phyloP scores from a whole-genome alignment of 306 rosid genomes.

The Potentilla sterilis region DNA sequence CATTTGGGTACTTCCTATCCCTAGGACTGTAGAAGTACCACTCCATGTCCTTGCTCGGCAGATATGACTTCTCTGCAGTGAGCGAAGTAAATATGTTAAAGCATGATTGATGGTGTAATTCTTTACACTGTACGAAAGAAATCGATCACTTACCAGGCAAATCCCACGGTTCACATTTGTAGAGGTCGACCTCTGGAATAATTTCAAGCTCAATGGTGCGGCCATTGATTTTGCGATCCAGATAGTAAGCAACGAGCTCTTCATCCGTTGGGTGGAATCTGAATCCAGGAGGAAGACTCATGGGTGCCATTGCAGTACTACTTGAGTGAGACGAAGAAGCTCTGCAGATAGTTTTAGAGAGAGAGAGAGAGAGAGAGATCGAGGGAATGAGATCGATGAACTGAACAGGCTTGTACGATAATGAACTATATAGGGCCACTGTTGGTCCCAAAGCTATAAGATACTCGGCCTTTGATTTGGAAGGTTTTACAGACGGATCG shows the following conservation, averaged over 20 bases:
- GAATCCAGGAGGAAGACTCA: conserved; percentile 97
- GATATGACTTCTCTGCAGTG: conserved; percentile 62
- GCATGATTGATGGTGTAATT: not conserved
- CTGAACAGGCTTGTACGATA: conserved; percentile 40
- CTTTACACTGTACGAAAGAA: not conserved
- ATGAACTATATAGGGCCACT: conserved; percentile 70
- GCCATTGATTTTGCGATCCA: conserved; percentile 82
- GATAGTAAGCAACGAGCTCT: conserved; percentile 92
- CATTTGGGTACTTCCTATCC: conserved; percentile 92
- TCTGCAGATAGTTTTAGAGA: not conserved
- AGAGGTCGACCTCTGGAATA: conserved; percentile 92
- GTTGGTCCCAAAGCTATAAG: conserved; percentile 27
- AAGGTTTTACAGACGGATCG: conserved; percentile 20
- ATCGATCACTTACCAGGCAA: conserved; percentile 61
- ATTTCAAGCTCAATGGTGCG: conserved; percentile 88
- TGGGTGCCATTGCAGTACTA: conserved; percentile 63
- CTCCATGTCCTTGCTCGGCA: conserved; percentile 94
- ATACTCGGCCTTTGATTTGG: conserved; percentile 26
- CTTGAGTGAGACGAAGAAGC: conserved; percentile 5
- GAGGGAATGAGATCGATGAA: conserved; percentile 27
- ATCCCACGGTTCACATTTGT: conserved; percentile 98
- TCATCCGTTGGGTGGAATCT: conserved; percentile 97
- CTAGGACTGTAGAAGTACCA: conserved; percentile 96
- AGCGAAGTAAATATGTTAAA: not conserved
- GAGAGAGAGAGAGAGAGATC: conserved; percentile 2